Evolutionary conservation across 2,329 filamentous ascomycete genomes (phyloP).

Genomic region (Epichloe baconii): DNA sequence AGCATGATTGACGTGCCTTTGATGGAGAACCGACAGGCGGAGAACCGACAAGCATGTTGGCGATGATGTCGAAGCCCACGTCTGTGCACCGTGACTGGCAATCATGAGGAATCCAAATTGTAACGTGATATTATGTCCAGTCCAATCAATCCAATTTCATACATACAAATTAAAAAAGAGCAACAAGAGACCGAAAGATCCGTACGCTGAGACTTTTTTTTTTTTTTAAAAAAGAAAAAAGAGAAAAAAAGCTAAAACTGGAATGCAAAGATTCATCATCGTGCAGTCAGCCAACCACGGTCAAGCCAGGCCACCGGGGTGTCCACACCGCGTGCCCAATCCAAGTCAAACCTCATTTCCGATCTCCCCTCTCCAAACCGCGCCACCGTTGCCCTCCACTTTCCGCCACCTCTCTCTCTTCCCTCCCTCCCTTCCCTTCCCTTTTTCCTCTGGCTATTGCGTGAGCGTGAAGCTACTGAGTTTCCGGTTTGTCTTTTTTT

Average conservation of each 20-base stretch:
- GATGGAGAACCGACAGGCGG: no score
- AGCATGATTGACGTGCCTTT: no score
- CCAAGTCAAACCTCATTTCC: conserved; percentile 1
- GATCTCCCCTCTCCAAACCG: not conserved
- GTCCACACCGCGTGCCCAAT: no score
- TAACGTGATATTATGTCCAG: not conserved
- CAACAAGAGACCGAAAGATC: not conserved
- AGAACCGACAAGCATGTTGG: no score
- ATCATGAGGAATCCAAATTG: not conserved
- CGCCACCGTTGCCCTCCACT: no score
- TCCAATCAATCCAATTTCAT: not conserved
- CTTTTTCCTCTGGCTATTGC: no score
- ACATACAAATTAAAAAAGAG: not conserved
- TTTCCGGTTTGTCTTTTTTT: no score
- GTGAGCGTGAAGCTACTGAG: no score
- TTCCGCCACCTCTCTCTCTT: no score
- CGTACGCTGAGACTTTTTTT: not conserved
- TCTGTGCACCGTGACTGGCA: not conserved
- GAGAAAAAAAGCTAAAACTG: not conserved
- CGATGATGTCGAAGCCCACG: no score
- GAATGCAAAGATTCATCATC: not conserved
- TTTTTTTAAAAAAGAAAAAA: no score
- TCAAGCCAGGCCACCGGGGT: not conserved
- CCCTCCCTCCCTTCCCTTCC: no score
- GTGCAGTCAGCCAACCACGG: not conserved